Evolutionary conservation across 2,329 filamentous ascomycete species (phyloP).

Genomic region (Fusarium paranaense): DNA sequence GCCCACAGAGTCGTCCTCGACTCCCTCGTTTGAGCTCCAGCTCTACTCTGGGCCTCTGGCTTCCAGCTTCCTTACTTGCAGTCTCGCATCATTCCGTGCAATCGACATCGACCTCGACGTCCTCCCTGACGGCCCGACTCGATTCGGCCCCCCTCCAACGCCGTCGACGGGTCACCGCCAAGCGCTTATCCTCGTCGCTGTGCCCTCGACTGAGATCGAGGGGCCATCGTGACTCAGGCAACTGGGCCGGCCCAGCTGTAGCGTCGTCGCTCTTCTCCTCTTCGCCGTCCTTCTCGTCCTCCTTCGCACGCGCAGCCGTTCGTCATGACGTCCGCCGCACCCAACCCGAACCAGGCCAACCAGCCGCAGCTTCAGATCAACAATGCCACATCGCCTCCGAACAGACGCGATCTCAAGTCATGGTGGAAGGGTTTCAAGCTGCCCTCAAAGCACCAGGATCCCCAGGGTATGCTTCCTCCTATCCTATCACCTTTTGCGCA

Average conservation of each 20-base stretch:
- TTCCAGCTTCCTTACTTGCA: slow-evolving; percentile 32
- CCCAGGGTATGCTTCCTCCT: slow-evolving; percentile 58
- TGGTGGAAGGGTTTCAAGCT: slow-evolving; percentile 99
- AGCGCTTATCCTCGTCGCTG: slow-evolving; percentile 26
- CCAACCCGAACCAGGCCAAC: slow-evolving; percentile 49
- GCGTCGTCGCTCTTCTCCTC: slow-evolving; percentile 30
- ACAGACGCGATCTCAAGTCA: slow-evolving; percentile 87
- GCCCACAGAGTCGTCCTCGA: slow-evolving; percentile 39
- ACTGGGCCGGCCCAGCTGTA: slow-evolving; percentile 46
- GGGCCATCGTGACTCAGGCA: slow-evolving; percentile 43
- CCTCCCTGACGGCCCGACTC: neutral
- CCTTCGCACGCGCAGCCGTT: slow-evolving; percentile 25
- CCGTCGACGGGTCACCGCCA: slow-evolving; percentile 27
- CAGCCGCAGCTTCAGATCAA: slow-evolving; percentile 45
- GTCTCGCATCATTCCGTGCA: slow-evolving; percentile 30
- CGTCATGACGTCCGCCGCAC: slow-evolving; percentile 53
- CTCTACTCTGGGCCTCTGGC: slow-evolving; percentile 24
- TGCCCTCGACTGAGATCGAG: slow-evolving; percentile 34
- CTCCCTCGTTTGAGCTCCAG: slow-evolving; percentile 36
- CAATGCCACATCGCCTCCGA: slow-evolving; percentile 76
- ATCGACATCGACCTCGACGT: slow-evolving; percentile 29
- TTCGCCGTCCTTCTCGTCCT: slow-evolving; percentile 15
- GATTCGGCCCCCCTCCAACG: slow-evolving; percentile 16
- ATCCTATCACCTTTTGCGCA: slow-evolving; percentile 14
- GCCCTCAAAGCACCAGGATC: slow-evolving; percentile 66